A percentile compares a stretch with the other conserved stretches of the same genome.
Conservation (phyloP, 495 filamentous ascomycete genomes). For the Penicillium pulvis region DNA sequence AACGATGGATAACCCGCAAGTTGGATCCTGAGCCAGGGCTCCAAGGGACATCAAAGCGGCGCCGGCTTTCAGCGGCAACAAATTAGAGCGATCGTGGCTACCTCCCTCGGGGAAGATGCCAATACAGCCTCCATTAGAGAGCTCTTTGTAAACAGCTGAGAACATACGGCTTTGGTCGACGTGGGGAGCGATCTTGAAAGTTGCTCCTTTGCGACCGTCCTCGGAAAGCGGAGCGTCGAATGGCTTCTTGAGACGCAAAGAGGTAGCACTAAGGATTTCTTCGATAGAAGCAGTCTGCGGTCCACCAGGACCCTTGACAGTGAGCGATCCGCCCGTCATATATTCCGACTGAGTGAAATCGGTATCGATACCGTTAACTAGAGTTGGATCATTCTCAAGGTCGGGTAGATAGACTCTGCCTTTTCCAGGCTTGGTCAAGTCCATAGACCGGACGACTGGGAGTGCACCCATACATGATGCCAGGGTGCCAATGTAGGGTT, state of each 20-base stretch:
- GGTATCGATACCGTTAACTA: constrained; percentile 78
- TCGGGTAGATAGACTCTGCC: constrained; percentile 90
- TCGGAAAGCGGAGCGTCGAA: constrained; percentile 68
- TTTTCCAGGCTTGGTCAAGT: constrained; percentile 73
- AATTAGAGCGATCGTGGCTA: constrained; percentile 90
- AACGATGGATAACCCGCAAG: constrained; percentile 88
- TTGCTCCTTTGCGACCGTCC: constrained; percentile 68
- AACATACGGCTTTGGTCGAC: constrained; percentile 92
- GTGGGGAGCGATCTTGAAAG: constrained; percentile 85
- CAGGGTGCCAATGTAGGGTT: constrained; percentile 79
- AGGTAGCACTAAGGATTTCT: constrained; percentile 74
- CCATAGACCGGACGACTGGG: constrained; percentile 87
- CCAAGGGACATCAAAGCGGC: constrained; percentile 97
- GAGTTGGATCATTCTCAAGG: constrained; percentile 73
- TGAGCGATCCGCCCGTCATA: constrained; percentile 76
- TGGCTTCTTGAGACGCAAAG: constrained; percentile 79
- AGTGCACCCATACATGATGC: constrained; percentile 81
- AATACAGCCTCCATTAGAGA: constrained; percentile 81
- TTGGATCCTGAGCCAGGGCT: constrained; percentile 78
- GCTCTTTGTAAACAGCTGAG: constrained; percentile 80
- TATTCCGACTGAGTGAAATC: constrained; percentile 73
- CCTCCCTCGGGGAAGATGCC: constrained; percentile 98
- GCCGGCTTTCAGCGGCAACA: constrained; percentile 93
- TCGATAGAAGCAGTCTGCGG: constrained; percentile 76
- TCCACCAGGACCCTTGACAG: constrained; percentile 78